These are phyloP conservation scores for Pichia sp. DNA, from an alignment of 1,139 yeast species.

Conservation along the genomic window DNA sequence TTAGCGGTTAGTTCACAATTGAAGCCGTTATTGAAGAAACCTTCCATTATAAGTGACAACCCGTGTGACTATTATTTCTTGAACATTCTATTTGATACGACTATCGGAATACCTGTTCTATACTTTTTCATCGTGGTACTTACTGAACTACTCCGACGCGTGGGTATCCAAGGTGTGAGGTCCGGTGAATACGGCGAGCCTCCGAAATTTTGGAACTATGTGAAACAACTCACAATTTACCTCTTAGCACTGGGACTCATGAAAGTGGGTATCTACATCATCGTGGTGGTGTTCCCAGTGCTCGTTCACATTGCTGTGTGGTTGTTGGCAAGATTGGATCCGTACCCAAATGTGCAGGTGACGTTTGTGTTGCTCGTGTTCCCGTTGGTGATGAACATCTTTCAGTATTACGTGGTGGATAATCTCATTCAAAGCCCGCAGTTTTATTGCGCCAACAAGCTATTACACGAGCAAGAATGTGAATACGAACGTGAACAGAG, in stretches of 20 bases:
- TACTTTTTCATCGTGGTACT: conserved; percentile 6
- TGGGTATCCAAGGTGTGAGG: conserved; percentile 52
- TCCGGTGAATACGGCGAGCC: conserved; percentile 82
- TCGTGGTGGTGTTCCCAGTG: conserved; percentile 53
- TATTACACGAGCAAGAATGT: background rate
- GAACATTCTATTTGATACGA: conserved; percentile 82
- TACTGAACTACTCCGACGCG: conserved; percentile 32
- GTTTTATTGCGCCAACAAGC: conserved; percentile 18
- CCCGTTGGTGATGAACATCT: conserved; percentile 72
- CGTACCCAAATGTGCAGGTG: conserved; percentile 75
- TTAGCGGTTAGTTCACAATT: background rate
- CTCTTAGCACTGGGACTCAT: conserved; percentile 48
- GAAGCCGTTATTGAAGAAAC: too few species aligned
- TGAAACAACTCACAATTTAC: conserved; percentile 69
- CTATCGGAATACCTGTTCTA: conserved; percentile 56
- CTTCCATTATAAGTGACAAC: conserved; percentile 34
- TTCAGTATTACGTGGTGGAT: conserved; percentile 83
- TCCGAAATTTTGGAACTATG: conserved; percentile 58
- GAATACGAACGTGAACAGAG: conserved; percentile 3
- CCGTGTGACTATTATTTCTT: conserved; percentile 93
- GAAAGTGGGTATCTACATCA: conserved; percentile 46
- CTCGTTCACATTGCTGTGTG: conserved; percentile 51
- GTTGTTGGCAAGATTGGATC: conserved; percentile 70
- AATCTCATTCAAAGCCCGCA: conserved; percentile 68
- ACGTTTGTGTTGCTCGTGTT: conserved; percentile 80